Percentiles rank a stretch among this genome's conserved stretches.
phyloP scores from a whole-genome alignment of 2,329 filamentous ascomycete species.

The Cercospora zeae-maydis region DNA sequence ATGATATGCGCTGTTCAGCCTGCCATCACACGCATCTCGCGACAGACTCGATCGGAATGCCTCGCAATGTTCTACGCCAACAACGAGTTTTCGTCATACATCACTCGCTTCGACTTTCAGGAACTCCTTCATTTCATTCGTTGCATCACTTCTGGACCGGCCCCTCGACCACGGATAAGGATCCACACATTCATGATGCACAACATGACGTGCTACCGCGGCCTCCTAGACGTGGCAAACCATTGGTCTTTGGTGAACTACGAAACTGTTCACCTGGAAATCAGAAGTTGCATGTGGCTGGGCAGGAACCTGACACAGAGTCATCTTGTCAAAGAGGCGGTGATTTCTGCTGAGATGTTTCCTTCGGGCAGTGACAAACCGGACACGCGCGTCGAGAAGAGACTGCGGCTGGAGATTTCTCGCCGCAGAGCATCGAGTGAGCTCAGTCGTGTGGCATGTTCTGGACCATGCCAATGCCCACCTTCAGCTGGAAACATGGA shows the following conservation, averaged over 20 bases:
- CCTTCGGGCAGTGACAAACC: background rate
- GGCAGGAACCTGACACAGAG: conserved; percentile 1
- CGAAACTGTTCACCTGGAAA: background rate
- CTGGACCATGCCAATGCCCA: background rate
- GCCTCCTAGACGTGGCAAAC: background rate
- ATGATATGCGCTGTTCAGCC: conserved; percentile 15
- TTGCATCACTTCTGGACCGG: conserved; percentile 5
- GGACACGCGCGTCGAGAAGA: background rate
- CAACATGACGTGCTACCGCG: conserved; percentile 13
- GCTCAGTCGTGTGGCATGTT: background rate
- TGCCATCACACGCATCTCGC: conserved; percentile 15
- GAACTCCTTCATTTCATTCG: conserved; percentile 6
- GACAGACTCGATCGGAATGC: conserved; percentile 13
- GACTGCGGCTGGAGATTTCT: background rate
- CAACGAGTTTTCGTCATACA: conserved; percentile 18
- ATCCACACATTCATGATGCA: conserved; percentile 8
- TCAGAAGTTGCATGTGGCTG: background rate
- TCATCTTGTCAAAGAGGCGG: conserved; percentile 1
- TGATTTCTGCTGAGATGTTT: background rate
- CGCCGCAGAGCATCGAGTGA: background rate
- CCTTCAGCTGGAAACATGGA: background rate
- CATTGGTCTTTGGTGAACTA: conserved; percentile 6
- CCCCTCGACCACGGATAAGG: background rate
- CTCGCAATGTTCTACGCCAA: conserved; percentile 23
- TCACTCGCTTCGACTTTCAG: conserved; percentile 11